Evolutionary conservation across 2,329 filamentous ascomycete genomes (phyloP).

Genomic region (Pseudocercospora crystallina): DNA sequence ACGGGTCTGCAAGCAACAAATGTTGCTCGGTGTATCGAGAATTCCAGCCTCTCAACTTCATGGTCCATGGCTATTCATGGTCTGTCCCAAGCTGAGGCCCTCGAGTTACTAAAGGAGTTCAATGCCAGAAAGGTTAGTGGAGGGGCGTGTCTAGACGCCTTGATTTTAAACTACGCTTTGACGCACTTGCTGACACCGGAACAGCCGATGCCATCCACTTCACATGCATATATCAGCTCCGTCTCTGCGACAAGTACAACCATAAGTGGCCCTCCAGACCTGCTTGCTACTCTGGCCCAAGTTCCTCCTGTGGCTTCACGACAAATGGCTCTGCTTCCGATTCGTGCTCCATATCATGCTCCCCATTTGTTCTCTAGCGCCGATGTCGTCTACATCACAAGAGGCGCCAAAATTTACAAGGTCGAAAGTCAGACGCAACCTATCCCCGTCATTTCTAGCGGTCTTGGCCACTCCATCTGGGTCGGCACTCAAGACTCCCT

Average conservation of each 20-base stretch:
- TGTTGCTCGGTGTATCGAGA: conserved; percentile 4
- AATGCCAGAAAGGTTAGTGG: too few relatives aligned
- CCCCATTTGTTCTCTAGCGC: conserved; percentile 17
- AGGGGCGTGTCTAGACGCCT: too few relatives aligned
- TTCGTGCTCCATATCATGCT: conserved; percentile 16
- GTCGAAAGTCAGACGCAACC: neutral
- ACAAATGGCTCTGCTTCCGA: conserved; percentile 3
- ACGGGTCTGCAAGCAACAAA: conserved; percentile 35
- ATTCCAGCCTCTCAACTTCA: neutral
- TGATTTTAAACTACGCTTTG: too few relatives aligned
- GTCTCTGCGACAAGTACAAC: neutral
- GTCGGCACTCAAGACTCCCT: neutral
- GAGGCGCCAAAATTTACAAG: neutral
- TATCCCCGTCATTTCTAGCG: conserved; percentile 9
- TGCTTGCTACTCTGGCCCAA: neutral
- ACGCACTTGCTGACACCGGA: too few relatives aligned
- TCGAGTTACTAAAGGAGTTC: too few relatives aligned
- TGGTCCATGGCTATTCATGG: conserved; percentile 1
- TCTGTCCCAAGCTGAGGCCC: too few relatives aligned
- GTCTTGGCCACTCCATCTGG: neutral
- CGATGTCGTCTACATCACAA: conserved; percentile 2
- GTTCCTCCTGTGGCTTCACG: neutral
- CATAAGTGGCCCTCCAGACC: conserved; percentile 1
- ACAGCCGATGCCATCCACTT: too few relatives aligned
- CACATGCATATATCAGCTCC: neutral